These are phyloP conservation scores for Acanthamoeba divionensis DNA, from an alignment of 208 protist species.

Conservation along the genomic window DNA sequence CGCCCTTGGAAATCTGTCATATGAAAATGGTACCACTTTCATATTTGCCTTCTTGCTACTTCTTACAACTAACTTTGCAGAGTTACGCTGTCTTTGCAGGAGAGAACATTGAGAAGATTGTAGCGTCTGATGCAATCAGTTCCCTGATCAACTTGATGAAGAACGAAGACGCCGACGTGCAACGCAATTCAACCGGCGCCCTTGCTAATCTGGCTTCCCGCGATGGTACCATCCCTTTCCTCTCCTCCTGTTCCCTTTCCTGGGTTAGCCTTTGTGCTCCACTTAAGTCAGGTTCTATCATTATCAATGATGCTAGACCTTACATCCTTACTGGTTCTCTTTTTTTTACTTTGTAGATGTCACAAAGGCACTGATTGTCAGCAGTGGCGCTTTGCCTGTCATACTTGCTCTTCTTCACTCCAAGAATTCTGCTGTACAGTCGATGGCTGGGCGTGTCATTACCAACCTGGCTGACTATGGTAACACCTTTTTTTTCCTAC, in stretches of 20 bases:
- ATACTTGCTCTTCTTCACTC: background rate
- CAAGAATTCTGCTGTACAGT: background rate
- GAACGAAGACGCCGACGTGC: background rate
- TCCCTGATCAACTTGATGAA: background rate
- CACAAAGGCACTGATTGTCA: background rate
- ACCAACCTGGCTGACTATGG: constrained; percentile 41
- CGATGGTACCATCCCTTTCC: background rate
- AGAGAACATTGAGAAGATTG: constrained; percentile 9
- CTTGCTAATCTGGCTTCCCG: constrained; percentile 23
- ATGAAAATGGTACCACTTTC: background rate
- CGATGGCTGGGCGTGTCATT: constrained; percentile 43
- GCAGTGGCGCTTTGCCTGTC: background rate
- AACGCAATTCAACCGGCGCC: constrained; percentile 39
- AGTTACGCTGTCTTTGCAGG: background rate
- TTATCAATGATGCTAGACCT: too few species aligned
- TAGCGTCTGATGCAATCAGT: background rate
- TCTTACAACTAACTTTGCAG: background rate
- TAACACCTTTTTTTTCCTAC: background rate
- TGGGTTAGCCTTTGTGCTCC: background rate
- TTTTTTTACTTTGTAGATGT: background rate
- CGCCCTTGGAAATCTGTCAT: constrained; percentile 39
- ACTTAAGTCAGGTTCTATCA: background rate
- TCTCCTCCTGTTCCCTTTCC: background rate
- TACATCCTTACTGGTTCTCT: too few species aligned
- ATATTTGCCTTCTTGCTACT: background rate